These are phyloP conservation scores for Agaricus subrufescens DNA, from an alignment of 768 basidiomycete genomes.

Conservation along the genomic window DNA sequence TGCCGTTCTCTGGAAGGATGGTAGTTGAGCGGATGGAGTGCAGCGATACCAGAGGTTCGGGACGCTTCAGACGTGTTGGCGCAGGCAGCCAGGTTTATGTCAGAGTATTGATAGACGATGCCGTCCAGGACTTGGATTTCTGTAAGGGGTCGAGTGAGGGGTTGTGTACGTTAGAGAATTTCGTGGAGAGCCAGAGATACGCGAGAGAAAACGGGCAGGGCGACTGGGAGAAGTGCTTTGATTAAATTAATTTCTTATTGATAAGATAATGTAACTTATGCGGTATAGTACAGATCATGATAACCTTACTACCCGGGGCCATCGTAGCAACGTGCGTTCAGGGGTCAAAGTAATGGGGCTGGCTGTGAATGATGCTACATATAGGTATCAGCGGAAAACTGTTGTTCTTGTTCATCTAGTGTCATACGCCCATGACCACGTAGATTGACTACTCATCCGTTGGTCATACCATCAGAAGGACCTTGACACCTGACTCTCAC, in stretches of 20 bases:
- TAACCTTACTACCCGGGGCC: too few species aligned
- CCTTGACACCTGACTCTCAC: too few species aligned
- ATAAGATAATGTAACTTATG: too few species aligned
- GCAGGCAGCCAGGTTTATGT: slow-evolving; percentile 35
- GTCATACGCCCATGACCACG: too few species aligned
- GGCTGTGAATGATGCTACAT: too few species aligned
- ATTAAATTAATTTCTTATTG: neutral
- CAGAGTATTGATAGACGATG: slow-evolving; percentile 74
- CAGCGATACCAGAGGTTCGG: neutral
- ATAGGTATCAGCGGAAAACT: too few species aligned
- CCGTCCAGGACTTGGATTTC: slow-evolving; percentile 56
- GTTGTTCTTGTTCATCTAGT: too few species aligned
- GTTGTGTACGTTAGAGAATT: slow-evolving; percentile 58
- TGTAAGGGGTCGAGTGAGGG: slow-evolving; percentile 51
- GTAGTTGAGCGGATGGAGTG: slow-evolving; percentile 68
- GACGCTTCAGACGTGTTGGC: neutral
- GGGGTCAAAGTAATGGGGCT: too few species aligned
- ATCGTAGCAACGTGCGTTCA: too few species aligned
- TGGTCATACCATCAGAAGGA: too few species aligned
- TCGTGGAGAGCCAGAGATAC: slow-evolving; percentile 69
- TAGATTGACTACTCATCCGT: too few species aligned
- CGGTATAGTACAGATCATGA: too few species aligned
- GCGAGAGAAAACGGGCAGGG: slow-evolving; percentile 63
- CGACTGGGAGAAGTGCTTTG: slow-evolving; percentile 64
- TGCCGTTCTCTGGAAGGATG: slow-evolving; percentile 75